Percentiles rank a stretch among this genome's conserved stretches.
These are phyloP conservation scores for Amylostereum areolatum DNA, from an alignment of 1,284 basidiomycete species.

Conservation along the genomic window DNA sequence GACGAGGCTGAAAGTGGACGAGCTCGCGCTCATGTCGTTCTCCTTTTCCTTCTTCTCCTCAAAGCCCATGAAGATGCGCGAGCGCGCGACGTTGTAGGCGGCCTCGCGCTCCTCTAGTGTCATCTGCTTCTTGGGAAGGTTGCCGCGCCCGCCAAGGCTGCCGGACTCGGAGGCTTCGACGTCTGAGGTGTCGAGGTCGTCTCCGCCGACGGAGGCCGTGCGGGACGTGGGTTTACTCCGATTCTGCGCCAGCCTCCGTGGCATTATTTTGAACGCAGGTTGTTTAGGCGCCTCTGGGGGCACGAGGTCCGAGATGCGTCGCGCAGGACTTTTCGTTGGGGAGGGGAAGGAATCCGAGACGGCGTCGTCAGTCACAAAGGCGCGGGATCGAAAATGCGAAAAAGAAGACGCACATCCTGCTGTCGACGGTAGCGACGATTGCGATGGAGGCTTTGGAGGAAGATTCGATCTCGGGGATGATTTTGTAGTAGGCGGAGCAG, in stretches of 20 bases:
- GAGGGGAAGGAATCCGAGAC: conserved; percentile 7
- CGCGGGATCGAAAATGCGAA: conserved; percentile 4
- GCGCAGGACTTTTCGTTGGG: conserved; percentile 49
- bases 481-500: conserved; percentile 72
- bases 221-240: conserved; percentile 42
- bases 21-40: conserved; percentile 68
- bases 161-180: conserved; percentile 72
- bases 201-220: conserved; percentile 59
- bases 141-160: conserved; percentile 65
- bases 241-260: conserved; percentile 45
- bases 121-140: conserved; percentile 59
- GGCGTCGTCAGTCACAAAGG: conserved; percentile 9
- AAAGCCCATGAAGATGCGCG: conserved; percentile 76
- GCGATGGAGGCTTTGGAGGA: conserved; percentile 49
- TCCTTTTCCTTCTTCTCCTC: conserved; percentile 72
- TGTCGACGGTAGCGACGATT: conserved; percentile 52
- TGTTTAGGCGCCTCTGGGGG: conserved; percentile 63
- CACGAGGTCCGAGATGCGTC: conserved; percentile 69
- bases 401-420: conserved; percentile 56
- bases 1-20: conserved; percentile 62
- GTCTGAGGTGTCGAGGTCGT: conserved; percentile 71
- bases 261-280: conserved; percentile 80
- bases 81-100: conserved; percentile 76
- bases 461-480: conserved; percentile 62
- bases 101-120: conserved; percentile 79